Conservation (phyloP, 2,329 filamentous ascomycete genomes). For the Hirsutella rhossiliensis region DNA sequence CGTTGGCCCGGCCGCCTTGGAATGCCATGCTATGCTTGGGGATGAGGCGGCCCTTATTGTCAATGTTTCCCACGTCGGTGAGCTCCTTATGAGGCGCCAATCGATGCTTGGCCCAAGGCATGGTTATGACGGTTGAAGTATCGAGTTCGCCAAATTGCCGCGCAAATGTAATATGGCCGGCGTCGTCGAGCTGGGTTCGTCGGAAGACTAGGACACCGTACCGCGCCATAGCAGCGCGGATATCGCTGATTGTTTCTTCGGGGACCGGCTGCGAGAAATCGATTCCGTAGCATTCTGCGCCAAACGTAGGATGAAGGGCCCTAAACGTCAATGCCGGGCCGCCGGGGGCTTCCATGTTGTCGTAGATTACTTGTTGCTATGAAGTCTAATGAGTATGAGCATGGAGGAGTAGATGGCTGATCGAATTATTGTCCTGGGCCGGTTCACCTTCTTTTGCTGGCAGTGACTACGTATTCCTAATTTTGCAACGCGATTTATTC, state of each 20-base stretch:
- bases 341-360: too few relatives aligned
- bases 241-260: not conserved
- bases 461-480: too few relatives aligned
- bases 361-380: too few relatives aligned
- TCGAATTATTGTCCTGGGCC: too few relatives aligned
- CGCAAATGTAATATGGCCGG: not conserved
- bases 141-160: conserved; percentile 1
- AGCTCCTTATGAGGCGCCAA: not conserved
- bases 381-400: too few relatives aligned
- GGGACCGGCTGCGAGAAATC: not conserved
- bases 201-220: conserved; percentile 1
- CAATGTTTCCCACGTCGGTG: not conserved
- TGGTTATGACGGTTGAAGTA: not conserved
- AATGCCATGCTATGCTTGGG: not conserved
- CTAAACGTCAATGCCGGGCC: not conserved
- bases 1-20: not conserved
- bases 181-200: not conserved
- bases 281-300: not conserved
- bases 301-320: not conserved
- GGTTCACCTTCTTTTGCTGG: too few relatives aligned
- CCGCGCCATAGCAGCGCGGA: not conserved
- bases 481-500: too few relatives aligned
- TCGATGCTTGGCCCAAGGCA: not conserved
- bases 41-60: not conserved
- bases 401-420: too few relatives aligned